phyloP scores from a whole-genome alignment of 1,284 basidiomycete species.

The Austroboletus niveus region DNA sequence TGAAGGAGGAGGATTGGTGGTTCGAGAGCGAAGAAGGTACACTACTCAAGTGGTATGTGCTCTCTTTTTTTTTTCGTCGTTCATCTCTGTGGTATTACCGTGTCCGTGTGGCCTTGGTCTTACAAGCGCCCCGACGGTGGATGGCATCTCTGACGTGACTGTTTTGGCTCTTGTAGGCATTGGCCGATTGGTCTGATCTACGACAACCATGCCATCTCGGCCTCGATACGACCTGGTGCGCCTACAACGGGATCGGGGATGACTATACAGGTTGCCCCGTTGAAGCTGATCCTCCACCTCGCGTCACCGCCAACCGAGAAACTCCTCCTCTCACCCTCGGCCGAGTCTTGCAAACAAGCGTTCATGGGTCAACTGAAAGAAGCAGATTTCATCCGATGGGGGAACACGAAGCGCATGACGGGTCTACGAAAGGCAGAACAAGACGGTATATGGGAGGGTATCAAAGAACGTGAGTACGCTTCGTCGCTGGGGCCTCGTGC shows the following conservation, averaged over 20 bases:
- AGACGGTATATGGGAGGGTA: constrained; percentile 93
- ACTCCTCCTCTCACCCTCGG: constrained; percentile 72
- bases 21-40: constrained; percentile 81
- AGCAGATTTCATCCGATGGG: constrained; percentile 93
- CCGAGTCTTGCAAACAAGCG: constrained; percentile 83
- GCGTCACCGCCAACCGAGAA: constrained; percentile 83
- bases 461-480: constrained; percentile 72
- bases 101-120: not conserved
- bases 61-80: not conserved
- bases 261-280: constrained; percentile 46
- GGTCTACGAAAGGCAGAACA: constrained; percentile 85
- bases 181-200: constrained; percentile 94
- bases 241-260: constrained; percentile 38
- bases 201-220: constrained; percentile 71
- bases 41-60: constrained; percentile 76
- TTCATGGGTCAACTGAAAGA: constrained; percentile 96
- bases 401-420: constrained; percentile 90
- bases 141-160: constrained; percentile 12
- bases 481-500: constrained; percentile 15
- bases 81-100: not conserved
- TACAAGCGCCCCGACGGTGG: not conserved
- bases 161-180: constrained; percentile 62
- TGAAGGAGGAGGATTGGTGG: constrained; percentile 92
- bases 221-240: constrained; percentile 50
- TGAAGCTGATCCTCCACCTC: constrained; percentile 81